phyloP scores from a whole-genome alignment of 1,284 basidiomycete genomes.

The Pholiota adiposa region DNA sequence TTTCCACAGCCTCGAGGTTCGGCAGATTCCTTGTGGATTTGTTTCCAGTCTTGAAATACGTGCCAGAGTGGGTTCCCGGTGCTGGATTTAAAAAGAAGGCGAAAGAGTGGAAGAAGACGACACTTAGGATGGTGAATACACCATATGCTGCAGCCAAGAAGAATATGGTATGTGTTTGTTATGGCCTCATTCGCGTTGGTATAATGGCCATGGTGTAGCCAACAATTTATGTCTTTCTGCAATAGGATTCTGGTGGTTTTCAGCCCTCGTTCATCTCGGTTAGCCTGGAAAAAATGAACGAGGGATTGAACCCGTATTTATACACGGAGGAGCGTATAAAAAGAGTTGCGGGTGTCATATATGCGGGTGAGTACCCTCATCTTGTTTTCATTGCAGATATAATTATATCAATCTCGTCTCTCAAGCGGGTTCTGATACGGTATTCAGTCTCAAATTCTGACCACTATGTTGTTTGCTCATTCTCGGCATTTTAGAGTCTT shows the following conservation, averaged over 20 bases:
- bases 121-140: constrained; percentile 21
- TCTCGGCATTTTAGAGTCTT: constrained; percentile 23
- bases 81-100: constrained; percentile 20
- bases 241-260: constrained; percentile 5
- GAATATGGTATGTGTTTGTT: constrained; percentile 17
- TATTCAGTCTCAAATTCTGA: no score
- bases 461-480: no score
- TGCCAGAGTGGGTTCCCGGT: constrained; percentile 26
- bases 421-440: no score
- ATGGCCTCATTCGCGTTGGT: not conserved
- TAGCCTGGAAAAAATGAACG: constrained; percentile 12
- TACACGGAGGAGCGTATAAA: constrained; percentile 24
- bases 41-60: constrained; percentile 23
- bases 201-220: no score
- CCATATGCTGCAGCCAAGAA: constrained; percentile 24
- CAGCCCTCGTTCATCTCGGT: constrained; percentile 17
- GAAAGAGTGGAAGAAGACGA: constrained; percentile 16
- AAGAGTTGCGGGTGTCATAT: not conserved
- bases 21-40: constrained; percentile 32
- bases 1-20: constrained; percentile 19
- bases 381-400: no score
- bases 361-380: no score
- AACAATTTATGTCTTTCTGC: not conserved
- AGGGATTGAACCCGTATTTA: constrained; percentile 17
- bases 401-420: no score